Conservation (phyloP, 805 yeast species). For the Ogataea trehalophila region DNA sequence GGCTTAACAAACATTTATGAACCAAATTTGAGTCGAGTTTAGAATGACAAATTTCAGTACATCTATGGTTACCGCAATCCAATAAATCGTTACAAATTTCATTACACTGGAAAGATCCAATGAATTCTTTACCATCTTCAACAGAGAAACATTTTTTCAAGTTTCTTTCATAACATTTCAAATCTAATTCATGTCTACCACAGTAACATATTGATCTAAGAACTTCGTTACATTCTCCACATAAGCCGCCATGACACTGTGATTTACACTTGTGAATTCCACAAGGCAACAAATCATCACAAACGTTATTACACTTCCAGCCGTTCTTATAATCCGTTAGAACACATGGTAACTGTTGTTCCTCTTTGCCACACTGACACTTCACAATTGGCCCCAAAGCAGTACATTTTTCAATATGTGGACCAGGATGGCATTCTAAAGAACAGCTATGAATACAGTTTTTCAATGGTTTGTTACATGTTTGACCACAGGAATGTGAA, state of each 20-base stretch:
- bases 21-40: slow-evolving; percentile 19
- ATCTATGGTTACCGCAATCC: slow-evolving; percentile 62
- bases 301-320: slow-evolving; percentile 61
- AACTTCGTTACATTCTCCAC: slow-evolving; percentile 63
- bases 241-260: slow-evolving; percentile 74
- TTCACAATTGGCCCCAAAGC: slow-evolving; percentile 67
- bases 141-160: slow-evolving; percentile 29
- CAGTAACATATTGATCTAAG: slow-evolving; percentile 65
- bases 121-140: slow-evolving; percentile 32
- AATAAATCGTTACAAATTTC: slow-evolving; percentile 40
- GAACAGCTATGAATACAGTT: slow-evolving; percentile 73
- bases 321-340: slow-evolving; percentile 63
- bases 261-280: slow-evolving; percentile 61
- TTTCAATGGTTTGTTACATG: slow-evolving; percentile 55
- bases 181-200: slow-evolving; percentile 46
- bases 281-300: slow-evolving; percentile 64
- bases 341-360: slow-evolving; percentile 66
- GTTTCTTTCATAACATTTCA: slow-evolving; percentile 41
- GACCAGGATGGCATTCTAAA: slow-evolving; percentile 81
- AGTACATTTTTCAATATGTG: slow-evolving; percentile 71
- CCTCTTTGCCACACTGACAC: slow-evolving; percentile 71
- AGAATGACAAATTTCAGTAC: slow-evolving; percentile 50
- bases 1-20: slow-evolving; percentile 57
- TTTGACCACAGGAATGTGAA: slow-evolving; percentile 89
- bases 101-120: slow-evolving; percentile 49